Base-by-base conservation (phyloP, 2,329 filamentous ascomycete species). In the Penicillium sp. region DNA sequence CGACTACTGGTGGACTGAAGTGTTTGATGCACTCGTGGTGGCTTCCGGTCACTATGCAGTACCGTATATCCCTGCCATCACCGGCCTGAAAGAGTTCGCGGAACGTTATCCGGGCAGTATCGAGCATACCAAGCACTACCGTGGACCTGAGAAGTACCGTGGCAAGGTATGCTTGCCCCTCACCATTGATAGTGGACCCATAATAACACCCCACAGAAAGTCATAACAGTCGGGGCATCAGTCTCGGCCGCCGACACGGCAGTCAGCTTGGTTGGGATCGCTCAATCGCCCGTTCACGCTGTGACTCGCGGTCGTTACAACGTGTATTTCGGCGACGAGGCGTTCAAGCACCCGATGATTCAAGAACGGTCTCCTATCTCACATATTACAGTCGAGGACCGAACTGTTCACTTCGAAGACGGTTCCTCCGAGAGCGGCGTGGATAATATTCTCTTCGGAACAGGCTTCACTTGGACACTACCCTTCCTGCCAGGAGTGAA, bases 371-470 rank as follows among this genome's bases (percentile, higher is more conserved):
- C 66, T 2, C 56, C 68, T 2, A 69, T 71, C 16, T 54, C 62
- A 8, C 61, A 56, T 6, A 61, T 69, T 28, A 54, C 50, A 56
- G 68, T n/a, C 81, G 82, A 53, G 44, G 67, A 30, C 60, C 50
- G 76, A 20, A 79, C 86, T 0, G 72, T 81, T 50, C 50, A 68
- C 36, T 81, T 87, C 43, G 71, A 76, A 30, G 81, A 87, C 55
- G 83, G 83, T 2, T 77, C 72, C 1, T 71, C 64, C 0, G 72
- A 84, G 6, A 56, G 73, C 0, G 72, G 79, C 16, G 79, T 88
- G 13, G 85, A 88, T 64, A 64, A 81, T 58, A 75, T 88, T 54
- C 80, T 88, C 56, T 85, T 88, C 52, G 84, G 83, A 20, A 88
- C 85, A 0, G 85, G 85, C 0, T 87, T 86, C 64, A 78, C 74